These are phyloP conservation scores for Hippophae gyantsensis DNA, from an alignment of 306 rosid genomes.

Conservation along the genomic window DNA sequence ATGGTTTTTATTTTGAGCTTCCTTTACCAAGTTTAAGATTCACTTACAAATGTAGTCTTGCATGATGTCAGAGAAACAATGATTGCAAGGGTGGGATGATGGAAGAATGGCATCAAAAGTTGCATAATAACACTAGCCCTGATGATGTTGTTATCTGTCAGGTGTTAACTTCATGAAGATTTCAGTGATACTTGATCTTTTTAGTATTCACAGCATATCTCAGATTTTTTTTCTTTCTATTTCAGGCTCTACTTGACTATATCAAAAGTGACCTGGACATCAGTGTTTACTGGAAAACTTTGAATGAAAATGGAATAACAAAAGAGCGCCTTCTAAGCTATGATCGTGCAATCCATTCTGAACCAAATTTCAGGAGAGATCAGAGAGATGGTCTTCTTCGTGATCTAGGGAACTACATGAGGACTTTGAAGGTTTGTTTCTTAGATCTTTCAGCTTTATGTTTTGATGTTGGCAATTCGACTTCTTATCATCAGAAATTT, in stretches of 20 bases:
- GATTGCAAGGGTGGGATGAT: constrained; percentile 85
- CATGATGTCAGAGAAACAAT: constrained; percentile 22
- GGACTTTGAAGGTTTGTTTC: constrained; percentile 81
- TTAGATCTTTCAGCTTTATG: constrained; percentile 12
- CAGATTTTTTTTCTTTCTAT: constrained; percentile 16
- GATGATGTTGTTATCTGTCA: constrained; percentile 97
- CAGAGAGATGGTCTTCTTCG: constrained; percentile 79
- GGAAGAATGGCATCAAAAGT: constrained; percentile 99
- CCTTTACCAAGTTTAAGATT: too few relatives aligned
- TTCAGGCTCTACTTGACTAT: constrained; percentile 83
- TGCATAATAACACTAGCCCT: constrained; percentile 97
- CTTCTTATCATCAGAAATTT: too few relatives aligned
- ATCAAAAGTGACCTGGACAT: constrained; percentile 67
- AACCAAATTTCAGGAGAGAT: constrained; percentile 71
- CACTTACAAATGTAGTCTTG: too few relatives aligned
- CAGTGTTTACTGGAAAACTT: constrained; percentile 82
- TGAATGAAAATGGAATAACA: constrained; percentile 87
- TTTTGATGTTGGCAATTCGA: constrained; percentile 1
- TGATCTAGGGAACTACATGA: constrained; percentile 77
- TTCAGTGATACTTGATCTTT: constrained; percentile 11
- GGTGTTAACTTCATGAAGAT: constrained; percentile 42
- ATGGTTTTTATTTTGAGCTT: too few relatives aligned
- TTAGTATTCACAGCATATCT: constrained; percentile 2
- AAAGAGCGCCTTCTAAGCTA: constrained; percentile 94
- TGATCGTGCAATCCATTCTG: constrained; percentile 86